Evolutionary conservation across 495 filamentous ascomycete genomes (phyloP), one percentile per base, ranked within the genome.

Genomic region (Rhizodiscina lignyota): DNA sequence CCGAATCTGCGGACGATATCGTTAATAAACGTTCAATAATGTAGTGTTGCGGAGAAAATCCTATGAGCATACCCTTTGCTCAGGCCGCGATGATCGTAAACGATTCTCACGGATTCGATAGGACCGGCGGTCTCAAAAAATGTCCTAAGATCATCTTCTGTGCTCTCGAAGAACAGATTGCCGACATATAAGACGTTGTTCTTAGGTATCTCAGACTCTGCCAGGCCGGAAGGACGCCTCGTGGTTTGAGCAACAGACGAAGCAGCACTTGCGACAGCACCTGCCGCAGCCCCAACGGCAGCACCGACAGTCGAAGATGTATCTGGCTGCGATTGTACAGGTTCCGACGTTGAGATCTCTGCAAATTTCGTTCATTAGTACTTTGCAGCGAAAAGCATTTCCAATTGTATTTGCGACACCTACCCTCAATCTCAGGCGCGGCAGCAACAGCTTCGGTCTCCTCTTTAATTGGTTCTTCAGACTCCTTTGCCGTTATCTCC

Each of bases 81-180:
- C 42, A 86, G 52, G 21, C 84, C 83, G 33, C 78, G 67, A 17
- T 53, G 52, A 56, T 94, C 84, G 33, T 65, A 66, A 18, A 75
- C 67, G 39, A 94, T 58, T 33, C 55, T 62, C 10, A 61, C 41
- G 1, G 55, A 49, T 16, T 53, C 27, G 32, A 94, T 38, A 4
- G 31, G 5, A 18, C 56, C 56, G 39, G 56, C 56, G 3, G 37
- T 41, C 15, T 30, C 38, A 34, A 61, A 59, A 18, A 58, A 45
- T 6, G 40, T 36, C 36, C 49, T 42, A n/a, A 61, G 39, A 16
- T 44, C 38, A 18, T 52, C 51, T 12, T 53, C 52, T 3, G 48
- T 50, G 27, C 81, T 66, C 55, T 92, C 84, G 49, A 79, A 97
- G 48, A 78, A 75, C 16, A 97, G 53, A 60, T 97, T 97, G 23